Evolutionary conservation across 78 protist genomes (phyloP).

Genomic region (Acrasis kona): DNA sequence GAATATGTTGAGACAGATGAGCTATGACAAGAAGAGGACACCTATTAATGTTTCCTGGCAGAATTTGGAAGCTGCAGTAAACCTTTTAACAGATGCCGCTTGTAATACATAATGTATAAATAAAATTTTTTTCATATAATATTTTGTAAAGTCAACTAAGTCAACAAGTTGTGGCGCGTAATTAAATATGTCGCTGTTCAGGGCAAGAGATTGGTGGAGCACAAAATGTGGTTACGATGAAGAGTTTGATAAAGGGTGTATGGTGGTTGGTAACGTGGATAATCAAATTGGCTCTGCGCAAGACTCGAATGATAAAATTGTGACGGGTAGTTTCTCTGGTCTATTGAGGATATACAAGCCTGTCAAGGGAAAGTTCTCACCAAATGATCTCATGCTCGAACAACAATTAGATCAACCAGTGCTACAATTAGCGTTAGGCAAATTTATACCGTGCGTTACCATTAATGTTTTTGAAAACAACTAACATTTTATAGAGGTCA

Average conservation of each 20-base stretch:
- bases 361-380: neutral
- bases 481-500: no score
- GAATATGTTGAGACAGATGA: no score
- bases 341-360: constrained; percentile 31
- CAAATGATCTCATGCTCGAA: constrained; percentile 51
- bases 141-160: no score
- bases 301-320: constrained; percentile 18
- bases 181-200: no score
- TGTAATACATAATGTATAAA: no score
- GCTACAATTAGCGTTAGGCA: constrained; percentile 25
- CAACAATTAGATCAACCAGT: constrained; percentile 25
- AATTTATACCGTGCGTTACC: neutral
- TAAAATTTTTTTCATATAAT: no score
- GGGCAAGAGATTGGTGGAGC: constrained; percentile 33
- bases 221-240: constrained; percentile 14
- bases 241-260: constrained; percentile 5
- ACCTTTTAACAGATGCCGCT: no score
- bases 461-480: no score
- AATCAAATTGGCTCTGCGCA: constrained; percentile 14
- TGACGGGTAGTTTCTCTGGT: constrained; percentile 30
- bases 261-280: constrained; percentile 42
- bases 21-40: no score
- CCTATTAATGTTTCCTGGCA: no score
- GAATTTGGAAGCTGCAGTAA: no score
- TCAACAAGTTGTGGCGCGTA: no score